Evolutionary conservation across 345 rosid species (phyloP), one percentile per base, ranked within the genome.

Genomic region (Populus simonii): DNA sequence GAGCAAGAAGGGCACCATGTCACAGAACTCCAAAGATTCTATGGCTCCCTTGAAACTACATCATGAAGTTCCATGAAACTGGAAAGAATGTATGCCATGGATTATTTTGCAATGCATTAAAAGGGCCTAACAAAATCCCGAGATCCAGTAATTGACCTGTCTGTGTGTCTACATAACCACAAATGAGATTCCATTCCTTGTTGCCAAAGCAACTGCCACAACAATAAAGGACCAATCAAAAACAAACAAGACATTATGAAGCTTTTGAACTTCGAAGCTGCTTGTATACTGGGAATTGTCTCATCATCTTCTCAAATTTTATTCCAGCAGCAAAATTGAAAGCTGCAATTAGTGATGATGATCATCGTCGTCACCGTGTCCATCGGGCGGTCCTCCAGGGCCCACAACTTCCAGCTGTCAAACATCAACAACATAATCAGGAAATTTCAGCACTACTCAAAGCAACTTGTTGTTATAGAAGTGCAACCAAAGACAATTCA

Each of bases 341-440:
- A 68, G 53, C 78, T 77, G 66, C 39, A 27, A 74, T 49, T 68
- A 81, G 77, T 76, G 83, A 75, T 74, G 67, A 18, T 93, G 86
- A 74, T 81, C 82, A 23, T 76, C 78, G 17, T 86, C 88, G 12
- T 88, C 94, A 2, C 88, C 94, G 73, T 91, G 92, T 71, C 92
- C 98, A 70, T 90, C 90, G 0, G 99, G 98, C 23, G 90, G 89
- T 76, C 94, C 97, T 73, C 97, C 98, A 7, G 97, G 96, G 41
- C 98, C 97, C 69, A 89, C 94, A 74, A 94, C 97, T 85, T 93
- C 94, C 80, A 96, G 91, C 97, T 92, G 89, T 69, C 74, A 79
- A 69, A 75, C 59, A 80, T 65, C 33, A 68, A 33, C 62, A 62
- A 17, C 66, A 39, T 2, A n/a, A 76, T 79, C 35, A 81, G 79